These are phyloP conservation scores for Pseudocercospora pini-densiflorae DNA, from an alignment of 2,329 filamentous ascomycete genomes.

Conservation along the genomic window DNA sequence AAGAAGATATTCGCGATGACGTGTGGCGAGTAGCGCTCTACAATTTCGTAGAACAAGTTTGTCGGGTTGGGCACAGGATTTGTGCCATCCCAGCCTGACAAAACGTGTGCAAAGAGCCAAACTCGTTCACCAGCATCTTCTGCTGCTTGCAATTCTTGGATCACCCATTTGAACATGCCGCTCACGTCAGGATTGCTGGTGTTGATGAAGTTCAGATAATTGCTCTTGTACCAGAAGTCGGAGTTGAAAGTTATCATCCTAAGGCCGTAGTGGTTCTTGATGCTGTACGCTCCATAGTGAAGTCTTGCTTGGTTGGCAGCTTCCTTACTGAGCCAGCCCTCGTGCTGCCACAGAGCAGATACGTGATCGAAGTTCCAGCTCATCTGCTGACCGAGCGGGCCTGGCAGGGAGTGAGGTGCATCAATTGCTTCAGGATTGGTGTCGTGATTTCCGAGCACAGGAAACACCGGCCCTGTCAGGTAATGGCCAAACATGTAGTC, in stretches of 20 bases:
- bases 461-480: slow-evolving; percentile 60
- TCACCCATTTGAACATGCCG: slow-evolving; percentile 55
- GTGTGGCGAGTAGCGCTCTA: slow-evolving; percentile 60
- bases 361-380: slow-evolving; percentile 64
- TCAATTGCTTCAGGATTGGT: slow-evolving; percentile 59
- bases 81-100: slow-evolving; percentile 60
- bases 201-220: slow-evolving; percentile 58
- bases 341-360: slow-evolving; percentile 59
- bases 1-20: slow-evolving; percentile 61
- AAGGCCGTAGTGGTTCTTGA: slow-evolving; percentile 58
- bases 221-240: slow-evolving; percentile 54
- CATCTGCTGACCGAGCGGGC: slow-evolving; percentile 58
- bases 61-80: slow-evolving; percentile 60
- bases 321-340: slow-evolving; percentile 57
- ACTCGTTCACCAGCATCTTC: slow-evolving; percentile 58
- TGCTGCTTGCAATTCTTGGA: slow-evolving; percentile 57
- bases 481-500: slow-evolving; percentile 59
- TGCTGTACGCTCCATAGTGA: slow-evolving; percentile 62
- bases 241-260: slow-evolving; percentile 60
- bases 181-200: slow-evolving; percentile 56
- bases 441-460: slow-evolving; percentile 63
- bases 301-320: slow-evolving; percentile 53
- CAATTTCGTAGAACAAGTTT: slow-evolving; percentile 60
- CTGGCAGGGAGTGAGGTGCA: slow-evolving; percentile 58
- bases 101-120: slow-evolving; percentile 61